These are phyloP conservation scores for Ettlia oleoabundans DNA, from an alignment of 139 green algal genomes.

Conservation along the genomic window DNA sequence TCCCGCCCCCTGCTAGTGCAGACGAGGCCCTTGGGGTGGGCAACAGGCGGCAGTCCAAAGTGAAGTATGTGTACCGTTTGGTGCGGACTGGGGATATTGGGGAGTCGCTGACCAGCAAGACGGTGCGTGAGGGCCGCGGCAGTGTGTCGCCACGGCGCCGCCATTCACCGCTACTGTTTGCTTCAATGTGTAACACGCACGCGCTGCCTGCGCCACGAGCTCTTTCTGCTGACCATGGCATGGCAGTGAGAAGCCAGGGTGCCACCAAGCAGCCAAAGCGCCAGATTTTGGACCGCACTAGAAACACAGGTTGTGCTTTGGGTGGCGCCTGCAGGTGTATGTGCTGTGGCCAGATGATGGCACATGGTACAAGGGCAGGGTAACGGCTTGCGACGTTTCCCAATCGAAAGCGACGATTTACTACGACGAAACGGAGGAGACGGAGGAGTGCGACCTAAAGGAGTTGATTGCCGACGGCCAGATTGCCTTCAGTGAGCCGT, in stretches of 20 bases:
- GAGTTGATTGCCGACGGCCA: constrained; percentile 32
- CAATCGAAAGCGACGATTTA: neutral
- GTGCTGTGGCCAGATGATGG: constrained; percentile 52
- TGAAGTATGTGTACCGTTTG: constrained; percentile 35
- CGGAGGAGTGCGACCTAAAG: constrained; percentile 16
- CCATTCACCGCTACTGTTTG: neutral
- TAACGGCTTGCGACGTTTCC: constrained; percentile 26
- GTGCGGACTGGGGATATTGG: constrained; percentile 6
- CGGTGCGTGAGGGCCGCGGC: constrained; percentile 9
- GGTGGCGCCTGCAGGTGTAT: constrained; percentile 35
- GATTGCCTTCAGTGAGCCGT: constrained; percentile 40
- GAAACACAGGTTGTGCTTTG: neutral
- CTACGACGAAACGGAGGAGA: constrained; percentile 25
- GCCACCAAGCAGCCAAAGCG: neutral
- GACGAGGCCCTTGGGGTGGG: constrained; percentile 14
- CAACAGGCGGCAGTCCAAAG: constrained; percentile 12
- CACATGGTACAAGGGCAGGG: constrained; percentile 47
- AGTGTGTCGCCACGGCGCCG: neutral
- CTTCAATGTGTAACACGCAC: neutral
- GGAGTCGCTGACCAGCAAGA: constrained; percentile 22
- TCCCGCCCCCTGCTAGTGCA: neutral
- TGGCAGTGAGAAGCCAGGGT: too few relatives aligned
- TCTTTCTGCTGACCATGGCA: too few relatives aligned
- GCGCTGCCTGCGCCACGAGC: too few relatives aligned
- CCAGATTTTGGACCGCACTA: neutral